Base-by-base conservation (phyloP, 257 asterid species). In the Orobanche coerulescens region DNA sequence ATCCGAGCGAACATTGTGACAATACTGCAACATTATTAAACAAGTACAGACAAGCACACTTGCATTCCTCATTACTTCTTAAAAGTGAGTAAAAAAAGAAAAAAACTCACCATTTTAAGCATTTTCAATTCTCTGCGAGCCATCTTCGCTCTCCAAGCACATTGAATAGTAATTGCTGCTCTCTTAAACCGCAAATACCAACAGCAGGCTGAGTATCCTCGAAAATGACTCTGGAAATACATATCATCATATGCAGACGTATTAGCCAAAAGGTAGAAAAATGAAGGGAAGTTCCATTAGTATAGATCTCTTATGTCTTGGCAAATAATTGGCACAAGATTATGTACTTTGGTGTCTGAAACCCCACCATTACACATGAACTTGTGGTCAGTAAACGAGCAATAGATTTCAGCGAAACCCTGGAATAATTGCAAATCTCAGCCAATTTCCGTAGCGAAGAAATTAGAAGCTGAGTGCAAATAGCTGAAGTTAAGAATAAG, bases 91-190 rank as follows among this genome's bases (percentile, higher is more conserved):
- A 42, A 40, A 40, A 40, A 8, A 40, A 40, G 47, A 40, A 15
- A 33, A 53, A 56, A 9, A 48, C 82, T 81, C 81, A 79, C 94
- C 91, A 73, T 72, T 75, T 68, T 85, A 64, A 82, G 94, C 64
- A 73, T 78, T 60, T 67, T 74, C 26, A 85, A 75, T 74, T 85
- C 91, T 69, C 58, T 73, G 1, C 73, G 79, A 28, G 91, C 88
- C 58, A 58, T 48, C 75, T 37, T 73, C 51, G 68, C 71, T 75
- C 88, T 85, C 80, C 86, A 85, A 58, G 79, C 82, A 81, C 91
- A 82, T 72, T 85, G 91, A 49, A 68, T 33, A 55, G 69, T 57
- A 60, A 81, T 60, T 69, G 83, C 79, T 56, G 91, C 94, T 68
- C 62, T 61, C 75, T 70, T 85, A 63, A 66, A 65, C 80, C 75